phyloP scores from a whole-genome alignment of 257 asterid genomes.

The Coffea eugenioides region DNA sequence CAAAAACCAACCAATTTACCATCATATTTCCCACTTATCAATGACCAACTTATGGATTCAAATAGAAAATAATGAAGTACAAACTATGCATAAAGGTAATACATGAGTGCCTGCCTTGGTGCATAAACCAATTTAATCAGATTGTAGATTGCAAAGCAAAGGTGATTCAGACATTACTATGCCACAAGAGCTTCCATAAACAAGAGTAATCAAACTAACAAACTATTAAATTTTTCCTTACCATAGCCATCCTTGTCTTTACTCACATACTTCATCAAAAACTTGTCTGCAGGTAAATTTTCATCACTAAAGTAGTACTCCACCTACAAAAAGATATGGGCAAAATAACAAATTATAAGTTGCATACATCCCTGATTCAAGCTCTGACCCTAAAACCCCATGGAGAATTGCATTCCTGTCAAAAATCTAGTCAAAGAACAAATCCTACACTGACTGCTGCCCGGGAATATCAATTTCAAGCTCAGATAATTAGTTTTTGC shows the following conservation, averaged over 20 bases:
- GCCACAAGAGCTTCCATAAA: neutral
- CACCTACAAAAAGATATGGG: slow-evolving; percentile 48
- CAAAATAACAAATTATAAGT: neutral
- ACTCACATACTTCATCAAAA: slow-evolving; percentile 58
- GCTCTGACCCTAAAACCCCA: no score
- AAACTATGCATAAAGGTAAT: neutral
- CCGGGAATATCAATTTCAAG: no score
- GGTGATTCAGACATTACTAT: no score
- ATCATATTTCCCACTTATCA: neutral
- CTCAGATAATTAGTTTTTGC: no score
- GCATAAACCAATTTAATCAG: neutral
- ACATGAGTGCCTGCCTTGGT: neutral
- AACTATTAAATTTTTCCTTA: slow-evolving; percentile 25
- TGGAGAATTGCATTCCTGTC: neutral
- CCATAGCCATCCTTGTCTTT: slow-evolving; percentile 74
- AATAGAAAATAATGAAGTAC: neutral
- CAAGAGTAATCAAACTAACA: neutral
- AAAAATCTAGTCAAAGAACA: no score
- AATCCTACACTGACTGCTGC: no score
- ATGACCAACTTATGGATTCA: neutral
- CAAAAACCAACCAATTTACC: neutral
- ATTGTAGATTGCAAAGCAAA: neutral
- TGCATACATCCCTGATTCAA: neutral
- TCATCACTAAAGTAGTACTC: slow-evolving; percentile 97
- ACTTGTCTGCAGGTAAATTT: slow-evolving; percentile 77